A percentile compares a stretch with the other conserved stretches of the same genome.
These are phyloP conservation scores for Triticum aestivum DNA, from an alignment of 176 grass and related monocot genomes.

Conservation along the genomic window DNA sequence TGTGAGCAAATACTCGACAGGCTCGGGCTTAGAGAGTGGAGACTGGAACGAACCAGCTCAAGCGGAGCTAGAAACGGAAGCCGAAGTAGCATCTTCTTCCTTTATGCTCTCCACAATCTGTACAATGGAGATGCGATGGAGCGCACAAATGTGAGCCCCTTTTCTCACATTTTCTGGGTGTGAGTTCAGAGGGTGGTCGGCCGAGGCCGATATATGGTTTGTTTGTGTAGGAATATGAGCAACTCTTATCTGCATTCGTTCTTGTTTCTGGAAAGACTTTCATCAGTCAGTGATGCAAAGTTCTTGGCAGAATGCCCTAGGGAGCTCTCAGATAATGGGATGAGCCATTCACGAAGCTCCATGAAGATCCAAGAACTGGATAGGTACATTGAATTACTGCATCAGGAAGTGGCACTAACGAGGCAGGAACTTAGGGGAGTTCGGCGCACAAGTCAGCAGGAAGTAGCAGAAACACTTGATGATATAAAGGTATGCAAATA, in stretches of 20 bases:
- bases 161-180: neutral
- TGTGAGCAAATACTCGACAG: neutral
- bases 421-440: neutral
- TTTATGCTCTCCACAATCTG: neutral
- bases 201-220: neutral
- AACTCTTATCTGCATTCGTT: neutral
- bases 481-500: neutral
- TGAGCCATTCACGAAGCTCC: neutral
- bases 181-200: neutral
- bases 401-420: neutral
- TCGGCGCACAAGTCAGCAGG: neutral
- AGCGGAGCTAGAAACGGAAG: too few species aligned
- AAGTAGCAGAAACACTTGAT: neutral
- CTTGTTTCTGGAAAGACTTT: neutral
- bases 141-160: neutral
- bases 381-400: neutral
- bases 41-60: neutral
- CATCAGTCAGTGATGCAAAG: neutral
- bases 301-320: neutral
- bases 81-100: neutral
- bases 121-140: neutral
- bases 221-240: neutral
- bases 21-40: neutral
- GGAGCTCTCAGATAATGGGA: neutral
- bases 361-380: neutral